Conservation (phyloP, 345 rosid genomes). For the Boechera divaricarpa region DNA sequence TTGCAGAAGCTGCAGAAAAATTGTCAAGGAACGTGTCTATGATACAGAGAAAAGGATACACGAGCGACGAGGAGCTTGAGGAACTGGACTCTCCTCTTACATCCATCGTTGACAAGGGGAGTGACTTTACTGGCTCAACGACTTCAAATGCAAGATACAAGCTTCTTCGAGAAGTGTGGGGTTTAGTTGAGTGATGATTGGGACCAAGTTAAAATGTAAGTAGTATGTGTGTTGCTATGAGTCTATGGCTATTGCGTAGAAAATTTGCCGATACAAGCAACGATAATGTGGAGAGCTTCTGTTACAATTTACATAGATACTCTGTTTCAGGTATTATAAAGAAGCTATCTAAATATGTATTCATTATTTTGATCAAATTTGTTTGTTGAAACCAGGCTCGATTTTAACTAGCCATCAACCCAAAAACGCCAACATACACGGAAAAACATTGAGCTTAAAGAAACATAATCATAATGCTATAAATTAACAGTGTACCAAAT, state of each 20-base stretch:
- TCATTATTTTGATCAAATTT: neutral
- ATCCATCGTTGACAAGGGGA: slow-evolving; percentile 58
- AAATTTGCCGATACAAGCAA: slow-evolving; percentile 7
- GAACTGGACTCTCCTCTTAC: slow-evolving; percentile 79
- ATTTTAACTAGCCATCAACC: neutral
- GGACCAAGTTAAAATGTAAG: slow-evolving; percentile 3
- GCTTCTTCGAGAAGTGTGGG: slow-evolving; percentile 95
- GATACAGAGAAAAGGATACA: slow-evolving; percentile 88
- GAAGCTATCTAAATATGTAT: neutral
- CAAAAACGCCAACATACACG: neutral
- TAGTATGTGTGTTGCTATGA: slow-evolving; percentile 22
- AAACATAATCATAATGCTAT: too few relatives aligned
- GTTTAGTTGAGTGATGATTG: slow-evolving; percentile 36
- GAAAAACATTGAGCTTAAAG: neutral
- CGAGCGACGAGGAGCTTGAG: slow-evolving; percentile 90
- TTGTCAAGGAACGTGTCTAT: slow-evolving; percentile 62
- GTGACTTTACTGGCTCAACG: slow-evolving; percentile 31
- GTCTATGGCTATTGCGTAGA: neutral
- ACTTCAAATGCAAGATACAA: slow-evolving; percentile 65
- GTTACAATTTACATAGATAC: slow-evolving; percentile 2
- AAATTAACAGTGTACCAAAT: too few relatives aligned
- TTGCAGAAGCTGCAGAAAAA: slow-evolving; percentile 61
- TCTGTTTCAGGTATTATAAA: slow-evolving; percentile 11
- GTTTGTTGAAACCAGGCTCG: neutral
- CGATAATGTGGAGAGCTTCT: slow-evolving; percentile 14